Evolutionary conservation across 1,284 basidiomycete genomes (phyloP).

Genomic region (Boletus smithii): DNA sequence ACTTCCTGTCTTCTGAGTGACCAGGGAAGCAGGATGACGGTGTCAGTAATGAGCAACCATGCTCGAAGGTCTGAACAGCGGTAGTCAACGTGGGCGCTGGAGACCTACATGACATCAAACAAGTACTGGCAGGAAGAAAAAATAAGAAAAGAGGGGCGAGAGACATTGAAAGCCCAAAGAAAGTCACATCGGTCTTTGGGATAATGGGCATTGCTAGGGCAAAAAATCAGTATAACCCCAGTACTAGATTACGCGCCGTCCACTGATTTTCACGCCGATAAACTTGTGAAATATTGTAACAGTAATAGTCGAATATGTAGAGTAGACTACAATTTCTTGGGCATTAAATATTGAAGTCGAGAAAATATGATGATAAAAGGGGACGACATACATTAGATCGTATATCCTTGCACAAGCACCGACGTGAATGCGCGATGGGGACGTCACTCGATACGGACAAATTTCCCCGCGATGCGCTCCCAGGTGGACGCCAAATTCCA

Average conservation of each 20-base stretch:
- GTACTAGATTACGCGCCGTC: neutral
- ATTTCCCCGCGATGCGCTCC: too few species aligned
- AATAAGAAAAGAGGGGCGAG: neutral
- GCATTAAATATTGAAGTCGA: neutral
- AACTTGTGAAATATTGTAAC: slow-evolving; percentile 2
- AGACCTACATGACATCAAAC: too few species aligned
- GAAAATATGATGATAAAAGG: neutral
- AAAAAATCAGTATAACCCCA: neutral
- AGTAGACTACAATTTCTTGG: slow-evolving; percentile 1
- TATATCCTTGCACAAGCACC: neutral
- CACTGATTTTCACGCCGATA: neutral
- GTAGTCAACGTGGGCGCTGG: too few species aligned
- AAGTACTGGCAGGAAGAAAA: neutral
- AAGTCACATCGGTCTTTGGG: too few species aligned
- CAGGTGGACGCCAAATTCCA: neutral
- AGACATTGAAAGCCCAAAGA: neutral
- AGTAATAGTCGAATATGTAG: slow-evolving; percentile 1
- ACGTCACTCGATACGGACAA: neutral
- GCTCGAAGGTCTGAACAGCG: too few species aligned
- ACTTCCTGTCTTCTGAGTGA: neutral
- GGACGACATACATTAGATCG: slow-evolving; percentile 6
- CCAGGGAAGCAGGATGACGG: neutral
- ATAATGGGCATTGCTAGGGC: neutral
- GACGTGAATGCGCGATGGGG: neutral
- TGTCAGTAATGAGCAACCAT: too few species aligned